Evolutionary conservation across 192 early-diverging fungal species (phyloP).

Genomic region (Blastocladiella britannica): DNA sequence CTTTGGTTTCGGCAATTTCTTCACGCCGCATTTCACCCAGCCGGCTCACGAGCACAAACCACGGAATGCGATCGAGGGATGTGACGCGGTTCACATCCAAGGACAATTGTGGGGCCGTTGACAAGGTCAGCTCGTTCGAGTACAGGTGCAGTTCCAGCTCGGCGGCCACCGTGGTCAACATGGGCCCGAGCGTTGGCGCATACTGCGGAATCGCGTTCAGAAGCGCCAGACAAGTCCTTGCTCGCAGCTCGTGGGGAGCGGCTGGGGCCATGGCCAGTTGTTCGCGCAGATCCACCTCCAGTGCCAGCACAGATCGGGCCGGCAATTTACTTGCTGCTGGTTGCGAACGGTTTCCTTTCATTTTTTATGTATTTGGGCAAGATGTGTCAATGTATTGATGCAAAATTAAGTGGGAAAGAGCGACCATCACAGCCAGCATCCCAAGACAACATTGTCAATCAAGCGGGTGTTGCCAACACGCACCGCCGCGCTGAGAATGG

Average conservation of each 20-base stretch:
- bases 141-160: neutral
- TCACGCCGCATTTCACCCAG: neutral
- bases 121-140: neutral
- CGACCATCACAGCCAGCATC: too few relatives aligned
- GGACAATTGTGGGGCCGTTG: neutral
- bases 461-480: conserved; percentile 69
- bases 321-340: too few relatives aligned
- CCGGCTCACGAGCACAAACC: neutral
- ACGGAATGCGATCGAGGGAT: neutral
- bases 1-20: neutral
- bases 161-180: neutral
- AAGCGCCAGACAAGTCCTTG: neutral
- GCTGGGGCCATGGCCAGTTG: neutral
- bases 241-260: neutral
- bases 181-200: neutral
- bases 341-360: too few relatives aligned
- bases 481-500: conserved; percentile 68
- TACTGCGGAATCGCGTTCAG: neutral
- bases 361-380: too few relatives aligned
- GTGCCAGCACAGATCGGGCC: too few relatives aligned
- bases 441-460: conserved; percentile 80
- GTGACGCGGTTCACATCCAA: neutral
- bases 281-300: neutral
- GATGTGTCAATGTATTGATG: too few relatives aligned
- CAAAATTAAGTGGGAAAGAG: too few relatives aligned